phyloP scores from a whole-genome alignment of 75 land plant genomes.

The Gnetum montanum region DNA sequence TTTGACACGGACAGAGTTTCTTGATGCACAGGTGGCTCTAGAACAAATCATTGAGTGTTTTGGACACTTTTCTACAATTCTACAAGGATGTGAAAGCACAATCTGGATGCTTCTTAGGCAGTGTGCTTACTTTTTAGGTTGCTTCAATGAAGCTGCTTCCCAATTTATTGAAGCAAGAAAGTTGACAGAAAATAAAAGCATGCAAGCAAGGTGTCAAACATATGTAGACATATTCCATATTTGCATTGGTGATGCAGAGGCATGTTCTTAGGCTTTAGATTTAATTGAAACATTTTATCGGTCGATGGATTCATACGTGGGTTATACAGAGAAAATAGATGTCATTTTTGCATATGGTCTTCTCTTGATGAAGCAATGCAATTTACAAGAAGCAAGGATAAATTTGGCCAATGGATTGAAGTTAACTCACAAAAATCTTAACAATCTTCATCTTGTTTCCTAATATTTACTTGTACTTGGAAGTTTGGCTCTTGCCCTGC shows the following conservation, averaged over 20 bases:
- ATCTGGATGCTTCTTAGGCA: constrained; percentile 93
- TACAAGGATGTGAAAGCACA: constrained; percentile 73
- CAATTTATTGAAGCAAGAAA: constrained; percentile 84
- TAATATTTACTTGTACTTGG: constrained; percentile 84
- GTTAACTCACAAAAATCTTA: constrained; percentile 31
- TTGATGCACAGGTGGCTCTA: constrained; percentile 82
- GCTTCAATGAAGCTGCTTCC: constrained; percentile 77
- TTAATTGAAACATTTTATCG: constrained; percentile 68
- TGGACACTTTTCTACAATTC: constrained; percentile 78
- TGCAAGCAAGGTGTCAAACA: constrained; percentile 82
- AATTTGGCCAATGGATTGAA: background rate
- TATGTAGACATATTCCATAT: constrained; percentile 91
- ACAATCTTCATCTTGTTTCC: constrained; percentile 83
- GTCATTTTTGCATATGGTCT: constrained; percentile 72
- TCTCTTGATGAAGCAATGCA: constrained; percentile 74
- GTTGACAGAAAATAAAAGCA: constrained; percentile 75
- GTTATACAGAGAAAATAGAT: constrained; percentile 85
- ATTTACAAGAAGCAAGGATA: constrained; percentile 87
- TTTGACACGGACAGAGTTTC: constrained; percentile 82
- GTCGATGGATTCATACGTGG: constrained; percentile 72
- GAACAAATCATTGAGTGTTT: constrained; percentile 65
- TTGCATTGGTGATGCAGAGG: constrained; percentile 89
- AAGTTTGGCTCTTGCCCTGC: constrained; percentile 67
- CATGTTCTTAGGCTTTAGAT: constrained; percentile 77
- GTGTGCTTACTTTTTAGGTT: constrained; percentile 91